Evolutionary conservation across 2,329 filamentous ascomycete species (phyloP), one percentile per base, ranked within the genome.

Genomic region (Fusarium ambrosium): DNA sequence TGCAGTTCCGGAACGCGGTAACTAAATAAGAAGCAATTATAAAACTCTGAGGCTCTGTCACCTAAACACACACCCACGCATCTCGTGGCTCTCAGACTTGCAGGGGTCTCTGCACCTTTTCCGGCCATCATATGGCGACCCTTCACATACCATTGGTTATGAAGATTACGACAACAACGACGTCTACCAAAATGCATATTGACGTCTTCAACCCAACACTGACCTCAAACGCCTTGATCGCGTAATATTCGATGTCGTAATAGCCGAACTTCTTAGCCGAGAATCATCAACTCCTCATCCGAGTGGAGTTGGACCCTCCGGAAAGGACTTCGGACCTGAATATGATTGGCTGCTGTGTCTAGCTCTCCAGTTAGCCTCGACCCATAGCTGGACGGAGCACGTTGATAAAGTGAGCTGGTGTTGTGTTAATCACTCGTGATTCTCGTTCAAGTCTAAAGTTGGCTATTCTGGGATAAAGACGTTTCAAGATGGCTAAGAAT

Each of bases 401-500:
- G 43, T 41, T 41, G 43, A 63, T 51, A 53, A 51, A 63, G 61
- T 37, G 43, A 37, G 20, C 24, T 51, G 32, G 32, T 34, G 43
- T 34, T n/a, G 32, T 37, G 61, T 63, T 20, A 53, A 53, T 63
- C 60, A 34, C 60, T 62, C 22, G 34, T 63, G 22, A 53, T 32
- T 29, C 24, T 41, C 4, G 18, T 10, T 55, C 24, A 34, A 51
- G 62, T 55, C 34, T 53, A 4, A 56, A 36, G n/a, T 4, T 14
- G 20, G 27, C 22, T 41, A n/a, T 18, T 29, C 20, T 43, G 2
- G 29, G 20, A 6, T n/a, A 37, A 14, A 6, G 5, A 45, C 16
- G 27, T 24, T 2, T 8, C 61, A 53, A n/a, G 27, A 77, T 77
- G 74, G 39, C 39, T 34, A 32, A 27, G 8, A 53, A 32, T 9